Base-by-base conservation (phyloP, 768 basidiomycete species). In the Tephrocybe sp. region DNA sequence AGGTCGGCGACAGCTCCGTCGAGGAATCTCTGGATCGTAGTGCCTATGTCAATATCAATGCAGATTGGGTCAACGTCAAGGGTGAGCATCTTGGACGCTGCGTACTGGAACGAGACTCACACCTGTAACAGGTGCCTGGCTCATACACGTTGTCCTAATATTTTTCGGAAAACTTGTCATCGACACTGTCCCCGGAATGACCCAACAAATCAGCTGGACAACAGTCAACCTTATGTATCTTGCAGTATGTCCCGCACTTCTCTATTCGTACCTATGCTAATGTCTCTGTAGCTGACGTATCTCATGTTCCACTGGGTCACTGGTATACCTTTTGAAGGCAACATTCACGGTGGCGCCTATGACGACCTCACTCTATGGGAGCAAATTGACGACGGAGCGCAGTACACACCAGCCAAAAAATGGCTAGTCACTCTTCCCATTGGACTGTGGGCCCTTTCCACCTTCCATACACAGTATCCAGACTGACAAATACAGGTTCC, bases 291-390 rank as follows among this genome's bases (percentile, higher is more conserved):
- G 95, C 66, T 93, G n/a, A 92, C 94, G 10, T 98, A 96, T 73
- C 78, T 98, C 55, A 95, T 98, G 90, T 98, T 98, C 76, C 96
- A 98, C 66, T 93, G 91, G 80, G 93, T 94, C 44, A 98, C 94
- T 8, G 96, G 96, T 48, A 93, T 96, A 37, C 96, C 96, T 7
- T 98, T 98, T 68, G 88, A 93, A 62, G 86, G 83, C 50, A 85
- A 90, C 54, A 73, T 88, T 38, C 89, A 92, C 60, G 88, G 86
- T 10, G 97, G 97, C 20, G 97, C 93, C 11, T 99, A 96, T 70
- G 97, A 98, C 67, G 93, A 98, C 61, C 80, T 98, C 42, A 98
- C 97, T 0, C 75, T 99, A 25, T 99, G 97, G 97, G 97, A 99
- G 65, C 97, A 99, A 77, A 99, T 99, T 44, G 97, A 99, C 68